Conservation (phyloP, 1,139 yeast species). For the Tardiomyces digboiensis region DNA sequence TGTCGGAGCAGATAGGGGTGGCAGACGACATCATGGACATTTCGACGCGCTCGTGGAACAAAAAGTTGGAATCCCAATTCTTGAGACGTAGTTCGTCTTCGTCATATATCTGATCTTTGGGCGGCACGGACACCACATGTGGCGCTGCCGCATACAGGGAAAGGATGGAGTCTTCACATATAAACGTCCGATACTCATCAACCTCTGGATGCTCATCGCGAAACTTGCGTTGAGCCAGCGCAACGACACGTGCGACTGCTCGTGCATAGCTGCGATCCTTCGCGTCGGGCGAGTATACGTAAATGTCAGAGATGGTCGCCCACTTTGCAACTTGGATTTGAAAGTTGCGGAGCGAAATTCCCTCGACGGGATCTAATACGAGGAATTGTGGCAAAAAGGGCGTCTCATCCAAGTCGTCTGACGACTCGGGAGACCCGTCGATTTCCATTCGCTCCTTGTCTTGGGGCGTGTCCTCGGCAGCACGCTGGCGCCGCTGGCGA, state of each 20-base stretch:
- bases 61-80: conserved; percentile 68
- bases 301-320: conserved; percentile 58
- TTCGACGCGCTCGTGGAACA: conserved; percentile 69
- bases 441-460: neutral
- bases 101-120: conserved; percentile 9
- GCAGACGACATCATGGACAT: conserved; percentile 81
- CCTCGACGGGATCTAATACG: conserved; percentile 21
- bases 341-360: conserved; percentile 46
- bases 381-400: conserved; percentile 30
- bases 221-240: conserved; percentile 17
- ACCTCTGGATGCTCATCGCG: conserved; percentile 8
- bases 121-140: conserved; percentile 21
- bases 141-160: conserved; percentile 16
- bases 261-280: conserved; percentile 11
- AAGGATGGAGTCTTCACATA: conserved; percentile 17
- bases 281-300: conserved; percentile 46
- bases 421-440: neutral
- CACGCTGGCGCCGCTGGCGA: neutral
- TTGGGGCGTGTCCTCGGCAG: neutral
- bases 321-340: conserved; percentile 67
- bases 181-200: conserved; percentile 10
- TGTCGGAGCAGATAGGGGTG: conserved; percentile 37
- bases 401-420: conserved; percentile 6
- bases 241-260: conserved; percentile 16
- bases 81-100: conserved; percentile 24